Base-by-base conservation (phyloP, 768 basidiomycete genomes). In the Tricholoma saponaceum region DNA sequence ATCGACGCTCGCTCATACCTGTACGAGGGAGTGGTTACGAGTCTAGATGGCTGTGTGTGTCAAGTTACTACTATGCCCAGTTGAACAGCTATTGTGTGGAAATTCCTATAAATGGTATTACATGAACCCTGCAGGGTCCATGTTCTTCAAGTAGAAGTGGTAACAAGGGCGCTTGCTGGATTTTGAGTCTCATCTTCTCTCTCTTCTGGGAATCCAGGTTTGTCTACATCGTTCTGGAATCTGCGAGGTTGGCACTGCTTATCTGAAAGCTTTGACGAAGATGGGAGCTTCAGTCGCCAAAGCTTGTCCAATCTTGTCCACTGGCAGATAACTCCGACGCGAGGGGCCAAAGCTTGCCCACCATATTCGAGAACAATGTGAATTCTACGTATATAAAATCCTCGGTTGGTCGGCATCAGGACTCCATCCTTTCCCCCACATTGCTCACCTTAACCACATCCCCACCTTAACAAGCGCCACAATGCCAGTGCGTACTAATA, bases 331-430 rank as follows among this genome's bases (percentile, higher is more conserved):
- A 37, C 51, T 41, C 37, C 51, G 51, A 52, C 47, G 16, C 18
- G 46, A 43, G 46, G 28, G 55, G 55, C 33, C 55, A 56, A 56
- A 49, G 55, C 55, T 25, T 16, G 44, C 23, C 55, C 47, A 50
- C 44, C 41, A 44, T 20, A 54, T 12, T 50, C 32, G 41, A 54
- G 53, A 54, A 54, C 53, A 54, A 54, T 54, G 53, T 32, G n/a
- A 10, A 30, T 54, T 28, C 6, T 30, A 25, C 8, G 32, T 44
- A 44, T 44, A 44, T 44, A 37, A 23, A 43, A 18, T 43, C n/a
- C 9, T 30, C 32, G 44, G 13, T 22, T 54, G 14, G 25, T 26
- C 20, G 25, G 10, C 20, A 37, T 22, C 23, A 26, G 4, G 25
- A 18, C 39, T 44, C 41, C 14, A 54, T 28, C n/a, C 25, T 12